phyloP scores from a whole-genome alignment of 2,329 filamentous ascomycete genomes.

The Grosmannia huntii region DNA sequence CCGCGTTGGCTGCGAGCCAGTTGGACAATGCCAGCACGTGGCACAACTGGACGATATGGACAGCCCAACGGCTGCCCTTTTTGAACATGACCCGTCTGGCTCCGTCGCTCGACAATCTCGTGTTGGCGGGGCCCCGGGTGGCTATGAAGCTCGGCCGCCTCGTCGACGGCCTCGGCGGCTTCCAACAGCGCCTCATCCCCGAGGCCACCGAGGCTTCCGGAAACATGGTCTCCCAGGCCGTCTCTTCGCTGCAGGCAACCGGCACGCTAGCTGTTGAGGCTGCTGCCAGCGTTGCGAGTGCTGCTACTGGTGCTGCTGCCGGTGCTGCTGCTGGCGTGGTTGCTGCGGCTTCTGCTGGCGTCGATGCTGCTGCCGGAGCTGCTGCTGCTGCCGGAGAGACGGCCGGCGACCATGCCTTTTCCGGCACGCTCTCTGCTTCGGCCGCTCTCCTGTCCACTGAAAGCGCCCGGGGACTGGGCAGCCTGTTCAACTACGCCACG shows the following conservation, averaged over 20 bases:
- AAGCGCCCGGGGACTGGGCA: conserved; percentile 58
- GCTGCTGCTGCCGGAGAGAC: conserved; percentile 8
- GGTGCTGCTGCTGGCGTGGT: conserved; percentile 18
- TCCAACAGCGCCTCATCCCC: conserved; percentile 40
- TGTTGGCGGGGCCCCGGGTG: conserved; percentile 57
- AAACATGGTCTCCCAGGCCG: conserved; percentile 16
- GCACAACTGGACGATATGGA: conserved; percentile 44
- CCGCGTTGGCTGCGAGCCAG: conserved; percentile 12
- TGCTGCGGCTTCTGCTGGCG: not conserved
- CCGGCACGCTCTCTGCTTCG: conserved; percentile 18
- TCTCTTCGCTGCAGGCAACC: conserved; percentile 25
- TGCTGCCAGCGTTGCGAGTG: conserved; percentile 19
- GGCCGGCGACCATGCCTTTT: conserved; percentile 26
- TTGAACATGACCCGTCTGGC: conserved; percentile 39
- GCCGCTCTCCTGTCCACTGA: conserved; percentile 42
- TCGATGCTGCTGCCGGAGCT: conserved; percentile 18
- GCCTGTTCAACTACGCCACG: conserved; percentile 80
- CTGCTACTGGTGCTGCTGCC: not conserved
- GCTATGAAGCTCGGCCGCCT: conserved; percentile 54
- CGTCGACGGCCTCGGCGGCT: conserved; percentile 37
- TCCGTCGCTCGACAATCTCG: conserved; percentile 55
- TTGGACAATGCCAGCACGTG: conserved; percentile 32
- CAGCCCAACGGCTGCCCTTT: conserved; percentile 26
- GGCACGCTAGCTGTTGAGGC: conserved; percentile 19
- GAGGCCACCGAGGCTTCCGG: conserved; percentile 38